These are phyloP conservation scores for Pythium oligandrum DNA, from an alignment of 352 stramenopile species.

Conservation along the genomic window DNA sequence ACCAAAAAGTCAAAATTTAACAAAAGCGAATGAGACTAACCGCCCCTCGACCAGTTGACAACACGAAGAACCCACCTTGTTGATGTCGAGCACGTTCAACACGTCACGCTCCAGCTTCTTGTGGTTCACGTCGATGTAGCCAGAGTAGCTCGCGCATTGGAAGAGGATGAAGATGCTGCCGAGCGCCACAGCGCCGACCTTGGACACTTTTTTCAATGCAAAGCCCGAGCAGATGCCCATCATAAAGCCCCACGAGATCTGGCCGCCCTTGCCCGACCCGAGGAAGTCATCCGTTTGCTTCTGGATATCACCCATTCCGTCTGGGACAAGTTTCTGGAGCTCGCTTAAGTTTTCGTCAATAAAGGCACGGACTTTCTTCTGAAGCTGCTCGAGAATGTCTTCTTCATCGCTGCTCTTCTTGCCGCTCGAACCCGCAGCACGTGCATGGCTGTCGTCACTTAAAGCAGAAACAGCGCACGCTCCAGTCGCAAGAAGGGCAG, in stretches of 20 bases:
- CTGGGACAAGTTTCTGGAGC: slow-evolving; percentile 33
- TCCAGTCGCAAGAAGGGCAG: slow-evolving; percentile 21
- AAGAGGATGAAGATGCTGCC: slow-evolving; percentile 84
- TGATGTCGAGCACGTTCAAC: slow-evolving; percentile 66
- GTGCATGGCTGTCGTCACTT: slow-evolving; percentile 17
- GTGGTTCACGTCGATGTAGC: slow-evolving; percentile 92
- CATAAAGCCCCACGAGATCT: slow-evolving; percentile 87
- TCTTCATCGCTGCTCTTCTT: slow-evolving; percentile 23
- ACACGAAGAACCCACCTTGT: slow-evolving; percentile 41
- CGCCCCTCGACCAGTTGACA: neutral
- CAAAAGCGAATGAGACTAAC: slow-evolving; percentile 1
- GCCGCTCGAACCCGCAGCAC: slow-evolving; percentile 10
- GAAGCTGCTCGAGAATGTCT: slow-evolving; percentile 48
- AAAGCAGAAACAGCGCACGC: slow-evolving; percentile 18
- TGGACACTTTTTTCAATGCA: slow-evolving; percentile 90
- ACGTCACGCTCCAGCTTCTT: slow-evolving; percentile 85
- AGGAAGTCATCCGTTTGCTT: slow-evolving; percentile 59
- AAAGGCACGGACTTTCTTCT: slow-evolving; percentile 54
- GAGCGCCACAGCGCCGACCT: slow-evolving; percentile 80
- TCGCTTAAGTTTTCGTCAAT: slow-evolving; percentile 28
- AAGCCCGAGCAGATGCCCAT: slow-evolving; percentile 90
- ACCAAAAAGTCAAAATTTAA: too few species aligned
- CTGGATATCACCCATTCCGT: slow-evolving; percentile 38
- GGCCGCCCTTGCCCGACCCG: slow-evolving; percentile 54
- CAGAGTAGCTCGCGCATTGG: slow-evolving; percentile 85